A percentile compares a stretch with the other conserved stretches of the same genome.
Conservation (phyloP, 306 rosid genomes). For the Lotus japonicus region DNA sequence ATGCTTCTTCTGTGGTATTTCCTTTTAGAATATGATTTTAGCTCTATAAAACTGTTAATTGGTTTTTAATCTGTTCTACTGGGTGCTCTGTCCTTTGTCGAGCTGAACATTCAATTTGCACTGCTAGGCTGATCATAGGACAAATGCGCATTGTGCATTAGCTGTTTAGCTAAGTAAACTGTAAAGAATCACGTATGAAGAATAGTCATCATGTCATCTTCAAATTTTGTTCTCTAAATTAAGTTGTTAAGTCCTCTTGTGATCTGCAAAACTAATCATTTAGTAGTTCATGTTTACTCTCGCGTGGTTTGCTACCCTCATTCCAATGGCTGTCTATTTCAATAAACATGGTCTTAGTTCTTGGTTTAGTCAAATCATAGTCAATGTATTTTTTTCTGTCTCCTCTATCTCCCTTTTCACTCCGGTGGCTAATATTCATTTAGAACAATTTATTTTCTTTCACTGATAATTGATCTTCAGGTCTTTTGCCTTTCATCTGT, state of each 20-base stretch:
- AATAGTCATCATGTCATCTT: neutral
- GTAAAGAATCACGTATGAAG: neutral
- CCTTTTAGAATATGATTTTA: too few relatives aligned
- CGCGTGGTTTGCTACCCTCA: slow-evolving; percentile 99
- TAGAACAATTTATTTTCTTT: neutral
- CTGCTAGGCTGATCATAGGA: slow-evolving; percentile 1
- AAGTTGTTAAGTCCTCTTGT: neutral
- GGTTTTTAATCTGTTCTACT: too few relatives aligned
- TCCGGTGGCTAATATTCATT: neutral
- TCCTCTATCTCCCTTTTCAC: neutral
- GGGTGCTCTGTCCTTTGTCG: too few relatives aligned
- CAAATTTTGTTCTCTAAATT: neutral
- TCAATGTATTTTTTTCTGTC: slow-evolving; percentile 50
- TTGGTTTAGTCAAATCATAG: slow-evolving; percentile 94
- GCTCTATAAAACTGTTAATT: too few relatives aligned
- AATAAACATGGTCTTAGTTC: slow-evolving; percentile 96
- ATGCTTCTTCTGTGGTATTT: too few relatives aligned
- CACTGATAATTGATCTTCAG: neutral
- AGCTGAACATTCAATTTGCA: too few relatives aligned
- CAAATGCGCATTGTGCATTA: neutral
- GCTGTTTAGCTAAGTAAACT: neutral
- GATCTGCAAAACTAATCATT: neutral
- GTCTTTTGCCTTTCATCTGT: neutral
- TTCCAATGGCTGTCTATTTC: slow-evolving; percentile 99
- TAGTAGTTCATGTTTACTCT: slow-evolving; percentile 42